These are phyloP conservation scores for Penicillium atrosanguineum DNA, from an alignment of 495 filamentous ascomycete genomes.

Conservation along the genomic window DNA sequence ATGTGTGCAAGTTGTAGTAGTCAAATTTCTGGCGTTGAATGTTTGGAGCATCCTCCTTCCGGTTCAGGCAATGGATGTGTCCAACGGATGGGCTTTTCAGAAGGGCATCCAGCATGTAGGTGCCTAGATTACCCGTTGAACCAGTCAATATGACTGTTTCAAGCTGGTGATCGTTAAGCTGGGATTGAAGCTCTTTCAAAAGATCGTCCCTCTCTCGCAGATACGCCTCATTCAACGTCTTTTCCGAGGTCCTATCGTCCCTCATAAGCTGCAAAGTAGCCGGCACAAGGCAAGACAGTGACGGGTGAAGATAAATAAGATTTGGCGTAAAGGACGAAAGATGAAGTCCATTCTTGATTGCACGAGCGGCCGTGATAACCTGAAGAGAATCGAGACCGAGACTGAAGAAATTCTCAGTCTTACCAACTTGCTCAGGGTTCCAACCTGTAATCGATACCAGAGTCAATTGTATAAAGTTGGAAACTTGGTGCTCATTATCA, in stretches of 20 bases:
- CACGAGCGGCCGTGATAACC: slow-evolving; percentile 17
- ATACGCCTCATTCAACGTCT: neutral
- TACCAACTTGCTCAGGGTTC: slow-evolving; percentile 7
- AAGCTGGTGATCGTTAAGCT: neutral
- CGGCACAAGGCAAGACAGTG: slow-evolving; percentile 5
- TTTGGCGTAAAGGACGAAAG: slow-evolving; percentile 11
- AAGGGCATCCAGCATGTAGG: slow-evolving; percentile 10
- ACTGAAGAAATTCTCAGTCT: slow-evolving; percentile 36
- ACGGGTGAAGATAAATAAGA: slow-evolving; percentile 16
- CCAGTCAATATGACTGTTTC: slow-evolving; percentile 13
- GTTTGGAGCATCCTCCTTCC: neutral
- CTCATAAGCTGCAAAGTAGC: slow-evolving; percentile 3
- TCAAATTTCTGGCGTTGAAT: neutral
- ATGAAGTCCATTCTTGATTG: slow-evolving; percentile 11
- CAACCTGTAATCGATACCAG: slow-evolving; percentile 13
- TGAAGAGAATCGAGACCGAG: slow-evolving; percentile 55
- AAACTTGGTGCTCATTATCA: slow-evolving; percentile 2
- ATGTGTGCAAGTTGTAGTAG: neutral
- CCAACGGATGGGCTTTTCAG: neutral
- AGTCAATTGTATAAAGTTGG: slow-evolving; percentile 12
- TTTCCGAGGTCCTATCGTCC: neutral
- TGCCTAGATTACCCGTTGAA: slow-evolving; percentile 13
- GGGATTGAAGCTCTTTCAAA: neutral
- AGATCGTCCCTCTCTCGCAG: neutral
- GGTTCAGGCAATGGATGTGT: slow-evolving; percentile 10